Base-by-base conservation (phyloP, 2,329 filamentous ascomycete species). In the Colletotrichum musicola region DNA sequence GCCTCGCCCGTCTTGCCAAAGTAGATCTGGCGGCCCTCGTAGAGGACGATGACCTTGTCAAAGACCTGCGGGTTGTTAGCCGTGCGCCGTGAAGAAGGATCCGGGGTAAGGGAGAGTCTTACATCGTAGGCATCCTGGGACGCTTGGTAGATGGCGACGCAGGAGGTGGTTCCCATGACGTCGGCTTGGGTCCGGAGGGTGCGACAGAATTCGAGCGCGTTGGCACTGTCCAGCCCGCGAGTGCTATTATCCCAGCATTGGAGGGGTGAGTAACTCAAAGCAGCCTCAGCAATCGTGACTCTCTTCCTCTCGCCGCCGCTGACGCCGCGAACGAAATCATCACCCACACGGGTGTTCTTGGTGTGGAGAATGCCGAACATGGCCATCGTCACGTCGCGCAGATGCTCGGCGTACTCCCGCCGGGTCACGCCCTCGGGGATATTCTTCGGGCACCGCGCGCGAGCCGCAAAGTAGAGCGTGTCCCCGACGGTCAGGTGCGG, bases 1-100 rank as follows among this genome's bases (percentile, higher is more conserved):
- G 91, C 91, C 14, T 87, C 82, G 7, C 83, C 82, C 0, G 86
- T 85, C 2, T 82, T 83, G 14, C 92, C 91, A 62, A 90, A 93
- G 79, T 86, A 93, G 62, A 91, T 88, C 72, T 90, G 89, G 63
- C 86, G 86, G 7, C 90, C 90, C 71, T 91, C 87, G 74, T 91
- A 90, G 2, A 92, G 83, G 0, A 93, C 81, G 3, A 90, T 79
- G 0, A 89, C 89, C 75, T 92, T 92, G 79, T 92, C 89, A 72
- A 92, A 92, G 1, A 88, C 75, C 71, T 73, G 10, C 2, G 13
- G 9, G 5, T 14, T 18, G 51, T 68, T 53, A 71, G 57, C 12
- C 5, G 1, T 25, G 12, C 3, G 16, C 9, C 49, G 12, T 9
- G 3, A 6, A 3, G 6, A 9, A n/a, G 14, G 25, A 13, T 44